Base-by-base conservation (phyloP, 2,329 filamentous ascomycete species). In the Cladobotryum mycophilum region DNA sequence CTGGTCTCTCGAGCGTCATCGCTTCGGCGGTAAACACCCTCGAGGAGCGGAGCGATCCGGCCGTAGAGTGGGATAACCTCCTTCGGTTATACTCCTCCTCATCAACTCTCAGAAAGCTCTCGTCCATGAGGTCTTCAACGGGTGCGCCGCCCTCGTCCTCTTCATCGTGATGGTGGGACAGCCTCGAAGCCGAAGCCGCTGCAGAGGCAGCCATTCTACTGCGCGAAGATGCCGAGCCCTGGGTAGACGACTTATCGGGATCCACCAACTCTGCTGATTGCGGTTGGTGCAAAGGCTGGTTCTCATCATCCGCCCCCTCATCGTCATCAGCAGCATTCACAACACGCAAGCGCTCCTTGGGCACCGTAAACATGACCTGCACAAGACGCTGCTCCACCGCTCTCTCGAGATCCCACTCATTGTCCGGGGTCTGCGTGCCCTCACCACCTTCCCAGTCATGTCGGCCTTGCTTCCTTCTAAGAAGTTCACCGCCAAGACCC, bases 351-450 rank as follows among this genome's bases (percentile, higher is more conserved):
- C 83, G 82, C 67, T 92, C 86, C 66, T 86, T 89, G 2, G 93
- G 92, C 53, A 96, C 89, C 0, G 92, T 96, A 67, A 96, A 97
- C 81, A 95, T 93, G 62, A 89, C 80, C 67, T 91, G 87, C 54
- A 91, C 86, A 8, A 88, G 74, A 18, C 86, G 71, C 52, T 79
- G 79, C 69, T 89, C 84, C 1, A 86, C 80, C 2, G 86, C 86
- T 49, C 78, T 75, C 64, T 91, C 87, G 37, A 91, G 81, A 59
- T 90, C 87, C 86, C 86, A 88, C 49, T 89, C 85, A 66, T 81
- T 84, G 49, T 86, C 82, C 33, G 72, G 17, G 13, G 41, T 20
- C 15, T 14, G 6, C 7, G 17, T 42, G 15, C 70, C 58, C n/a
- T 60, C 57, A 3, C 60, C 66, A 5, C 56, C 63, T 54, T 78